Evolutionary conservation across 164 flowering plant species (phyloP), one percentile per base, ranked within the genome.

Genomic region (Amborella trichopoda): DNA sequence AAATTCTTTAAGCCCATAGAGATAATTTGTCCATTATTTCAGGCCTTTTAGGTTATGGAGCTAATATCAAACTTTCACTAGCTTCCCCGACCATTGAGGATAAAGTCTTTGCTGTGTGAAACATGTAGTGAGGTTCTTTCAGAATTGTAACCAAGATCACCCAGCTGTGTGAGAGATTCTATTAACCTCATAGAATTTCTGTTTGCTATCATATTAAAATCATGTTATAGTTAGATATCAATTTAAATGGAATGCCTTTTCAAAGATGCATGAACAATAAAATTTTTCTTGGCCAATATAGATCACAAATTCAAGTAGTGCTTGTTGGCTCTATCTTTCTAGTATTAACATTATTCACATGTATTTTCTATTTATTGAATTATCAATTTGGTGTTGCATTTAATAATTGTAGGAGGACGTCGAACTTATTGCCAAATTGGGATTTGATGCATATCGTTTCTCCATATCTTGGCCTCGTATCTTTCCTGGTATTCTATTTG

Each of bases 401-500:
- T n/a, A 22, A 37, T 37, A 20, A 5, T 50, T 49, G 36, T 80
- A 89, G 97, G 97, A 89, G 67, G 95, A 89, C 63, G 62, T 85
- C 36, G 80, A 78, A 26, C 77, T 89, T 53, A 74, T 89, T 33
- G 66, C 88, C 20, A 72, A 73, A 65, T 49, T 89, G 76, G 97
- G 97, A 28, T 89, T 89, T 71, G 65, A 58, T 40, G 90, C 88
- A 26, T 85, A 85, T 48, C 82, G 97, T 40, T 85, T 89, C 60
- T 89, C 97, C 28, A 78, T 89, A 58, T 80, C 97, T 28, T 89
- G 97, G 95, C 65, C 94, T 46, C 97, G 95, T 12, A 85, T 89
- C 33, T 85, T 68, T 62, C 93, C 93, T 39, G 95, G 97, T 88
- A 71, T 60, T 41, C 40, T 42, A 6, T n/a, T n/a, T n/a, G n/a